Evolutionary conservation across 352 stramenopile species (phyloP).

Genomic region (Phytophthora cactorum): DNA sequence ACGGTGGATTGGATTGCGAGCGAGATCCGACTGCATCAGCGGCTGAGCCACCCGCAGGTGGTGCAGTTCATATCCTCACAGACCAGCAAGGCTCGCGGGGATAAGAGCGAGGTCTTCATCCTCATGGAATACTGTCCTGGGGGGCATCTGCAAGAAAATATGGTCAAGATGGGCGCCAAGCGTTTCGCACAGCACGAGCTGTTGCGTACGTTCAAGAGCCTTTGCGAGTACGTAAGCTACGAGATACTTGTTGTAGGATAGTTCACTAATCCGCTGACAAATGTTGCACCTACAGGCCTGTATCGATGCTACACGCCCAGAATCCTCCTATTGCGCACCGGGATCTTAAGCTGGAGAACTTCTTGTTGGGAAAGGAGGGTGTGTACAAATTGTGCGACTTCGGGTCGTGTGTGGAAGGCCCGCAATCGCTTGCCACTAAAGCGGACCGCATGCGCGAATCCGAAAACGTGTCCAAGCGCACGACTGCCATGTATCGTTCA

Average conservation of each 20-base stretch:
- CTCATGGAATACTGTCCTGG: constrained; percentile 97
- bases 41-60: constrained; percentile 68
- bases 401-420: constrained; percentile 89
- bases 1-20: constrained; percentile 65
- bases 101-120: constrained; percentile 92
- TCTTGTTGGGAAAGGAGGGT: constrained; percentile 89
- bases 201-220: constrained; percentile 64
- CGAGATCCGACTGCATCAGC: constrained; percentile 79
- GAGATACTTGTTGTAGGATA: constrained; percentile 4
- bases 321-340: constrained; percentile 94
- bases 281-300: constrained; percentile 46
- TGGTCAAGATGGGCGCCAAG: constrained; percentile 86
- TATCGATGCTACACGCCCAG: constrained; percentile 69
- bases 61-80: constrained; percentile 74
- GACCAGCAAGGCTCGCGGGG: constrained; percentile 39
- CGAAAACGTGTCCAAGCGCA: constrained; percentile 96
- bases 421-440: constrained; percentile 82
- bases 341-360: constrained; percentile 98
- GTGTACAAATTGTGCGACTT: constrained; percentile 97
- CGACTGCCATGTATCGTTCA: constrained; percentile 97
- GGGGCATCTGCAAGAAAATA: constrained; percentile 94
- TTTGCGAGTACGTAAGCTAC: constrained; percentile 66
- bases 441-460: constrained; percentile 87
- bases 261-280: neutral
- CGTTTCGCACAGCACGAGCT: constrained; percentile 75